phyloP scores from a whole-genome alignment of 192 early-diverging fungal species.

The Coemansia sp. region DNA sequence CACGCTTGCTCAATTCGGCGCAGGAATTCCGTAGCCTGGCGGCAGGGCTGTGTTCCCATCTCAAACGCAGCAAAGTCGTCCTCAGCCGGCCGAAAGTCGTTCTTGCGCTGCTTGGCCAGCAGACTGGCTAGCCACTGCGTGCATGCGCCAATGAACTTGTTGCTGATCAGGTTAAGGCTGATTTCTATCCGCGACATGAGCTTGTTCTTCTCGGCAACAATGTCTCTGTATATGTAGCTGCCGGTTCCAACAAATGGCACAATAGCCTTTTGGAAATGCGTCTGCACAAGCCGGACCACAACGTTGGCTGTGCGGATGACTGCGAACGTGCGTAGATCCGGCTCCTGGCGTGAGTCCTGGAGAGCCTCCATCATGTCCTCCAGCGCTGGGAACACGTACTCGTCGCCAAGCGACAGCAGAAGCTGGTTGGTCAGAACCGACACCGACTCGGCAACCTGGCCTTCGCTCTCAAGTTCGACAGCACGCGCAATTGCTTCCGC shows the following conservation, averaged over 20 bases:
- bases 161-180: conserved; percentile 74
- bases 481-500: conserved; percentile 77
- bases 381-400: conserved; percentile 80
- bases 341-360: conserved; percentile 47
- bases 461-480: conserved; percentile 68
- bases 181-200: conserved; percentile 81
- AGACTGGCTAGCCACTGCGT: conserved; percentile 68
- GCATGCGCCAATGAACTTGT: conserved; percentile 59
- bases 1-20: conserved; percentile 62
- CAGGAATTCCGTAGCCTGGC: conserved; percentile 76
- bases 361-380: conserved; percentile 62
- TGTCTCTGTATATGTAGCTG: conserved; percentile 74
- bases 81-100: conserved; percentile 91
- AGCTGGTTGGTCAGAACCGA: conserved; percentile 71
- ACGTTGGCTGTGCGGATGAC: conserved; percentile 36
- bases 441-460: conserved; percentile 66
- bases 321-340: conserved; percentile 29
- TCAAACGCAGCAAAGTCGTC: conserved; percentile 73
- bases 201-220: conserved; percentile 83
- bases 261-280: conserved; percentile 43
- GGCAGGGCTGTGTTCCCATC: conserved; percentile 79
- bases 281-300: conserved; percentile 35
- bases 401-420: conserved; percentile 74
- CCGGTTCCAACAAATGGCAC: conserved; percentile 47
- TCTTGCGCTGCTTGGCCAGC: conserved; percentile 77